Evolutionary conservation across 192 early-diverging fungal species (phyloP), one percentile per base, ranked within the genome.

Genomic region (Pilobolus umbonatus): DNA sequence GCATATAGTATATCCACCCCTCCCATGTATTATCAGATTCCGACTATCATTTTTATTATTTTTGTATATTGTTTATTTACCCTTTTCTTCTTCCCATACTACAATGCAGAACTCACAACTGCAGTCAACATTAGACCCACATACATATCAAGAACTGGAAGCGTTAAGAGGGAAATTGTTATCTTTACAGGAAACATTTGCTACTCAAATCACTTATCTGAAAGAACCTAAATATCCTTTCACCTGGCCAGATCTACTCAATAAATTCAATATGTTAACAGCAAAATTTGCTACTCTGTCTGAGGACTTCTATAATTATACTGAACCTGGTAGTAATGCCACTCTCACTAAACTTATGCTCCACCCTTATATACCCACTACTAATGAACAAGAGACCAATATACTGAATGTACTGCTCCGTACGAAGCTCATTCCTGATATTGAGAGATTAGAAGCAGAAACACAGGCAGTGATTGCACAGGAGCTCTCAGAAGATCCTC

Each of bases 241-340:
- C 32, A 67, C 55, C 6, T 72, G 70, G 70, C 70, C 70, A 10
- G 70, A 72, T 56, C 63, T 72, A 25, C 55, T 72, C 24, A 72
- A 72, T 51, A 72, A 72, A 39, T 72, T 72, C 61, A 72, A 72
- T 45, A 72, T 65, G 64, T 31, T 72, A 46, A 72, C 70, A 12
- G 70, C 70, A 28, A 72, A 72, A 26, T 72, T 72, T 30, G 55
- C 70, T 4, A 63, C 70, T 0, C 25, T 72, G 11, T 72, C 70
- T 6, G 70, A 72, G 30, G 70, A 72, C 28, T 72, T 72, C 56
- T 63, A 72, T 21, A 17, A 42, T 15, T 62, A 62, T 21, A 62
- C 57, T n/a, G 50, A 66, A 42, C 45, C 70, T 9, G 62, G 62
- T 21, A 64, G 61, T 22, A 69, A 52, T 10, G 55, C 64, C 11